A percentile compares a stretch with the other conserved stretches of the same genome.
Evolutionary conservation across 1,139 yeast species (phyloP).

Genomic region (Magnusiomyces tetraspermus): DNA sequence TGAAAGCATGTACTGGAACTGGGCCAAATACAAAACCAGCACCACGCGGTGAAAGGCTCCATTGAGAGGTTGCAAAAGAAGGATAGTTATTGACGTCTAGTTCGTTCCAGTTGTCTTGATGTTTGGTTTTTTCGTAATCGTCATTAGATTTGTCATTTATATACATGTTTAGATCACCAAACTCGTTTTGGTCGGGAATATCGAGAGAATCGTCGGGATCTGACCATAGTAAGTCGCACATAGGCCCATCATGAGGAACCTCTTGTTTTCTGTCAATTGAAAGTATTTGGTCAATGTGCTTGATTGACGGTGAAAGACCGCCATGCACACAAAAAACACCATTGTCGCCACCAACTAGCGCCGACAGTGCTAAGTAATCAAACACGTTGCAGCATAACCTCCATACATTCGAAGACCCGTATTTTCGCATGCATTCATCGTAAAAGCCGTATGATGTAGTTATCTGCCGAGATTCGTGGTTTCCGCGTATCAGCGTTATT

Average conservation of each 20-base stretch:
- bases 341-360: slow-evolving; percentile 72
- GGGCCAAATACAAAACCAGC: slow-evolving; percentile 92
- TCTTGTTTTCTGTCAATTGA: slow-evolving; percentile 73
- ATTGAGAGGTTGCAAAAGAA: slow-evolving; percentile 28
- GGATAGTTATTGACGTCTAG: neutral
- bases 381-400: slow-evolving; percentile 65
- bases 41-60: slow-evolving; percentile 97
- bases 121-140: slow-evolving; percentile 2
- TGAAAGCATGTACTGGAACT: slow-evolving; percentile 70
- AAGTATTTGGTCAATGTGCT: slow-evolving; percentile 73
- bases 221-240: slow-evolving; percentile 96
- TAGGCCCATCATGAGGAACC: slow-evolving; percentile 99
- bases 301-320: slow-evolving; percentile 86
- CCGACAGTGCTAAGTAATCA: slow-evolving; percentile 87
- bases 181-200: slow-evolving; percentile 4
- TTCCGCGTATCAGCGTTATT: slow-evolving; percentile 86
- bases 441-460: slow-evolving; percentile 98
- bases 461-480: slow-evolving; percentile 93
- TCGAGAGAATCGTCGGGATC: slow-evolving; percentile 74
- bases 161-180: slow-evolving; percentile 5
- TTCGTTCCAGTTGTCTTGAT: neutral
- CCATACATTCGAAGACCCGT: slow-evolving; percentile 94
- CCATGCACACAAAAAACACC: slow-evolving; percentile 91
- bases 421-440: slow-evolving; percentile 90
- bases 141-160: slow-evolving; percentile 6